These are phyloP conservation scores for Sphaerosporella brunnea DNA, from an alignment of 495 filamentous ascomycete species.

Conservation along the genomic window DNA sequence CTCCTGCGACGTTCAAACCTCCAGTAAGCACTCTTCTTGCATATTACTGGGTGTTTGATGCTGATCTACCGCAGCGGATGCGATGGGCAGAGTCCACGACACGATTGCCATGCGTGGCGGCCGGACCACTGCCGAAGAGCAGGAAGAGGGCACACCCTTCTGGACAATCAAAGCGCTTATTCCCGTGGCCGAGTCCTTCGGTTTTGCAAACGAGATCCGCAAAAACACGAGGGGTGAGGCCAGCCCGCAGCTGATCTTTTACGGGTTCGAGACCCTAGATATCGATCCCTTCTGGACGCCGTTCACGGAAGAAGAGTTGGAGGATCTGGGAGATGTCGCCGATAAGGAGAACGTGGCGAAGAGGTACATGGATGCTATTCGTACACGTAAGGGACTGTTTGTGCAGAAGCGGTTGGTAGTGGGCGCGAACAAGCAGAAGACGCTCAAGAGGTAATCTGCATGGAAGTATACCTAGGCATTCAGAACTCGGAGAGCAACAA, in stretches of 20 bases:
- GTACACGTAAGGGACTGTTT: conserved; percentile 67
- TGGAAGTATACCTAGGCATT: not conserved
- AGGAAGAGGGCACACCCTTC: conserved; percentile 92
- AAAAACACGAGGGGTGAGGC: conserved; percentile 84
- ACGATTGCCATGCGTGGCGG: conserved; percentile 84
- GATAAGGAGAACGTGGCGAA: conserved; percentile 92
- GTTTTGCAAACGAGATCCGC: conserved; percentile 87
- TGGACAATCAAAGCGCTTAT: conserved; percentile 77
- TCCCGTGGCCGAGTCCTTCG: conserved; percentile 86
- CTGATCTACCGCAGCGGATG: conserved; percentile 45
- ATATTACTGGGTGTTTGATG: not conserved
- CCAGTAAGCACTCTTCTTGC: conserved; percentile 39
- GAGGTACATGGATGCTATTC: conserved; percentile 80
- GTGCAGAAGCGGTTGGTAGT: conserved; percentile 60
- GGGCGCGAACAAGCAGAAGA: conserved; percentile 98
- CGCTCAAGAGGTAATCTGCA: conserved; percentile 58
- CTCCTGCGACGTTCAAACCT: conserved; percentile 89
- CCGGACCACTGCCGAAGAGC: conserved; percentile 67
- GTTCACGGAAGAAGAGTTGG: conserved; percentile 86
- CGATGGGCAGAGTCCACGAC: conserved; percentile 83
- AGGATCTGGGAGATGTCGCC: conserved; percentile 84
- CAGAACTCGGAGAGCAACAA: not conserved
- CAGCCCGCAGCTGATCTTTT: conserved; percentile 80
- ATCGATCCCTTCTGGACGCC: conserved; percentile 96
- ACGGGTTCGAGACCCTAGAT: conserved; percentile 78